These are phyloP conservation scores for Hypholoma sublateritium DNA, from an alignment of 768 basidiomycete species.

Conservation along the genomic window DNA sequence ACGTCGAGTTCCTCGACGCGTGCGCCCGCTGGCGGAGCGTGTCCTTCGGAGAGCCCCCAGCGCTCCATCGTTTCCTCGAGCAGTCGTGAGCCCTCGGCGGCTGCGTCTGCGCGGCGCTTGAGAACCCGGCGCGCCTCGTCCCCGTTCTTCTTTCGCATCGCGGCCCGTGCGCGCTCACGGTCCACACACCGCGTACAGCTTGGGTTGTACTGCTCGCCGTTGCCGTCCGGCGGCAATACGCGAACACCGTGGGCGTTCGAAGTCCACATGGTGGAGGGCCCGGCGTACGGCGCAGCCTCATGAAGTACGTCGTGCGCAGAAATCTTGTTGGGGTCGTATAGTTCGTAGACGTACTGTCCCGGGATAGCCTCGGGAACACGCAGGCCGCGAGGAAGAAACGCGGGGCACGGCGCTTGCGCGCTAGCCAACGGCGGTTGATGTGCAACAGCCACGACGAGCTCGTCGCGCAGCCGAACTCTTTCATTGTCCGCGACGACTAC, in stretches of 20 bases:
- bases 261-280: not conserved
- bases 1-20: not conserved
- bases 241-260: not conserved
- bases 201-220: slow-evolving; percentile 14
- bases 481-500: not conserved
- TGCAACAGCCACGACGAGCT: not conserved
- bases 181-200: not conserved
- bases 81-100: not conserved
- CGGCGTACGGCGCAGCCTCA: not conserved
- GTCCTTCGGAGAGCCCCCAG: slow-evolving; percentile 28
- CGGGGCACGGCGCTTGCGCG: not conserved
- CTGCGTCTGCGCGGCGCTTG: not conserved
- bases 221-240: slow-evolving; percentile 14
- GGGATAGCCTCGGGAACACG: not conserved
- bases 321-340: slow-evolving; percentile 34
- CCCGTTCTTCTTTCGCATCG: not conserved
- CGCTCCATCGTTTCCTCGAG: not conserved
- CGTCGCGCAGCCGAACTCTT: not conserved
- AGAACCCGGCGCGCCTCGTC: slow-evolving; percentile 2
- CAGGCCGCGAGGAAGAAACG: not conserved
- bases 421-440: not conserved
- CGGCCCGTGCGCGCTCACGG: not conserved
- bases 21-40: slow-evolving; percentile 14
- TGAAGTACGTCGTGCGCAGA: slow-evolving; percentile 38
- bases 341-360: slow-evolving; percentile 35